Base-by-base conservation (phyloP, 495 filamentous ascomycete species). In the Hypoxylon intermedium region DNA sequence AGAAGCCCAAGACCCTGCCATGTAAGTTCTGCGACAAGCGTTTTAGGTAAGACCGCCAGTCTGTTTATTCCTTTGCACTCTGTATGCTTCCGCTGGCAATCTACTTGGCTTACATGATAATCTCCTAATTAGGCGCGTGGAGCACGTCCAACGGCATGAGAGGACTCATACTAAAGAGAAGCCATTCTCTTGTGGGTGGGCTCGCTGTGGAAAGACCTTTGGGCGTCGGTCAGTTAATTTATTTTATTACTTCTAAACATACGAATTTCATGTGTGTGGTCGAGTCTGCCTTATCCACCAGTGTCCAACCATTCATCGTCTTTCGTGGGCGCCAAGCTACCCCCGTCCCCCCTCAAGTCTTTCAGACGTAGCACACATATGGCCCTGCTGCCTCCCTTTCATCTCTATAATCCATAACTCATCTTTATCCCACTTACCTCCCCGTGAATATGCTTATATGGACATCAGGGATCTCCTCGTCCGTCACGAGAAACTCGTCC, bases 401-500 rank as follows among this genome's bases (percentile, higher is more conserved):
- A 50, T 44, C 50, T 52, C 45, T 43, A 63, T 49, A 47, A 56
- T 59, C 12, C 36, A 34, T 49, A 42, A 61, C 56, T 34, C 18
- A 49, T 55, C 44, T 44, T 47, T 36, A 38, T 21, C 38, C 33
- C 33, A 56, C 55, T 59, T 43, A 40, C 40, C 48, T 52, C 44
- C 55, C 60, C 61, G 63, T 65, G 64, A 69, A 64, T 63, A 78
- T 72, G 74, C 73, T 80, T 79, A 77, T 71, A 77, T 79, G 77
- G 74, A 79, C 75, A 81, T 84, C 73, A 88, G 87, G 69, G 86
- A 89, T 71, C 80, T 88, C 38, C 79, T 89, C 68, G 84, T 87
- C 67, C 84, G 87, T 67, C 87, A 89, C 79, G 84, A 88, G 73
- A 87, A 86, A 74, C 80, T 89, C 74, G 86, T 88, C 63, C 87